Evolutionary conservation across 2,329 filamentous ascomycete species (phyloP).

Genomic region (Fusarium domesticum): DNA sequence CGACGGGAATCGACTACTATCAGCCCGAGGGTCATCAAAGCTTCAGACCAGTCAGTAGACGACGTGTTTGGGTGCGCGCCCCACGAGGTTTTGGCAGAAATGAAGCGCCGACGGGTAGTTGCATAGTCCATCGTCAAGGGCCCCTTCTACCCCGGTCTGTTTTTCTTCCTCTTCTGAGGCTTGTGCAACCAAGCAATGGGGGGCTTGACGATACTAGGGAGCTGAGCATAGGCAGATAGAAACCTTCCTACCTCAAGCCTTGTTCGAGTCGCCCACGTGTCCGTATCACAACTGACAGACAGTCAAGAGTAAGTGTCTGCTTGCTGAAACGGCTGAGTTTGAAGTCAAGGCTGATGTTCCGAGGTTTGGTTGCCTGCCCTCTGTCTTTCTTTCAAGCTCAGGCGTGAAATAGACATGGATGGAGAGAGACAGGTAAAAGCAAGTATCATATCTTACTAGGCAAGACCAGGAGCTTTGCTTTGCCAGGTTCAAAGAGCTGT

Average conservation of each 20-base stretch:
- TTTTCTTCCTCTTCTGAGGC: constrained; percentile 13
- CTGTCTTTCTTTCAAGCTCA: constrained; percentile 1
- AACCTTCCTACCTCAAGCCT: constrained; percentile 17
- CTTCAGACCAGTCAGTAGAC: constrained; percentile 14
- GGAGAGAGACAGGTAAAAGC: too few species aligned
- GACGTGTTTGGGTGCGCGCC: constrained; percentile 17
- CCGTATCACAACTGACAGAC: constrained; percentile 24
- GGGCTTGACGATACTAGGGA: constrained; percentile 12
- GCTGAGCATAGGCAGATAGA: constrained; percentile 3
- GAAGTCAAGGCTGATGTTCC: constrained; percentile 3
- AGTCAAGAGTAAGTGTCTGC: constrained; percentile 6
- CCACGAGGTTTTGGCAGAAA: constrained; percentile 20
- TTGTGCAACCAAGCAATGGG: constrained; percentile 22
- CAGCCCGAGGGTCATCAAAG: constrained; percentile 3
- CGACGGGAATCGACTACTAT: too few species aligned
- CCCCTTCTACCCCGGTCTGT: constrained; percentile 20
- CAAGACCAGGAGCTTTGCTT: too few species aligned
- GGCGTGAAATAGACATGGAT: neutral
- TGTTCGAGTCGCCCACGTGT: constrained; percentile 27
- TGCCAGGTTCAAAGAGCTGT: too few species aligned
- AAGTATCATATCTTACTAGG: too few species aligned
- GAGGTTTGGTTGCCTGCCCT: neutral
- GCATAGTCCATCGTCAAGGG: constrained; percentile 26
- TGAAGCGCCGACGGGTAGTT: constrained; percentile 26
- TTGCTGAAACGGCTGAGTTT: constrained; percentile 9